phyloP scores from a whole-genome alignment of 768 basidiomycete genomes.

The Leccinum disarticulatum region DNA sequence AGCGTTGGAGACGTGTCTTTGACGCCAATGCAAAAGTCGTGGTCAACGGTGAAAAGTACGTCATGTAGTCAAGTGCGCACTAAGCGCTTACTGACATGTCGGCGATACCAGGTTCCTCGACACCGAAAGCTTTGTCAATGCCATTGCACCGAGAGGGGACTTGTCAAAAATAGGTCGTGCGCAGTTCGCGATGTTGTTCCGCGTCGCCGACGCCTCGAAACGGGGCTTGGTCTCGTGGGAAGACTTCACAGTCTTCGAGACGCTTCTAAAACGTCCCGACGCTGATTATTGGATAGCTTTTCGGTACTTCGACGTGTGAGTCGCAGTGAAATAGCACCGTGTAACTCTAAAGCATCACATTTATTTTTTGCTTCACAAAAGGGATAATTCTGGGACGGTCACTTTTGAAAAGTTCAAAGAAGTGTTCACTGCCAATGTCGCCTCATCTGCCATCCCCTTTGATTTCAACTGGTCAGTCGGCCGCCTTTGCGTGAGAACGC shows the following conservation, averaged over 20 bases:
- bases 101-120: slow-evolving; percentile 69
- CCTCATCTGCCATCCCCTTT: slow-evolving; percentile 83
- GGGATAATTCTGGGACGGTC: slow-evolving; percentile 90
- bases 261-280: slow-evolving; percentile 88
- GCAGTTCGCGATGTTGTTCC: slow-evolving; percentile 89
- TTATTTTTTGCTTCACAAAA: slow-evolving; percentile 30
- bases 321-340: slow-evolving; percentile 13
- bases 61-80: slow-evolving; percentile 22
- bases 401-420: slow-evolving; percentile 94
- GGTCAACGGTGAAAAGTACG: slow-evolving; percentile 80
- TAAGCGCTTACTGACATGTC: slow-evolving; percentile 11
- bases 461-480: slow-evolving; percentile 81
- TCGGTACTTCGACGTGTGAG: slow-evolving; percentile 93
- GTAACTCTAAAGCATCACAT: slow-evolving; percentile 8
- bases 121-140: slow-evolving; percentile 87
- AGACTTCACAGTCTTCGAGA: slow-evolving; percentile 95
- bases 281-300: slow-evolving; percentile 98
- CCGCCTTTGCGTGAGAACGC: background rate
- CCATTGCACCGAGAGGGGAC: slow-evolving; percentile 88
- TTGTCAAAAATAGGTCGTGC: slow-evolving; percentile 81
- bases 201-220: slow-evolving; percentile 77
- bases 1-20: slow-evolving; percentile 86
- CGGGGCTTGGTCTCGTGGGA: slow-evolving; percentile 87
- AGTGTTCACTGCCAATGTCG: slow-evolving; percentile 81
- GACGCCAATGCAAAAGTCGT: slow-evolving; percentile 76